Evolutionary conservation across 2,329 filamentous ascomycete species (phyloP).

Genomic region (Talaromyces sp.): DNA sequence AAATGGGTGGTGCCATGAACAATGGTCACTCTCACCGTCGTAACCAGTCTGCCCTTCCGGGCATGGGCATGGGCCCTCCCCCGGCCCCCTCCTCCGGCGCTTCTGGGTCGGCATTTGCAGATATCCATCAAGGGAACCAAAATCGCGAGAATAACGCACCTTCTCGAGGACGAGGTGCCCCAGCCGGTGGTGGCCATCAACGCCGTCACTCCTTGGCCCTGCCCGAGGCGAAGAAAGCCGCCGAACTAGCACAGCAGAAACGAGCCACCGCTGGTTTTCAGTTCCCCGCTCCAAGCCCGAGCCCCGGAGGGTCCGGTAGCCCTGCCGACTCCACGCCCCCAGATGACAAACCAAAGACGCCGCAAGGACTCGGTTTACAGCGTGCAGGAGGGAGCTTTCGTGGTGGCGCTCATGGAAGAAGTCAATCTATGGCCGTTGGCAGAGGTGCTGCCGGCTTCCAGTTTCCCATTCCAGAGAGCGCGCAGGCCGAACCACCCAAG

Average conservation of each 20-base stretch:
- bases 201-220: constrained; percentile 91
- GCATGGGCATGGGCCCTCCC: constrained; percentile 84
- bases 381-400: constrained; percentile 75
- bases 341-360: constrained; percentile 37
- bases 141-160: constrained; percentile 66
- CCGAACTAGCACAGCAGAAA: constrained; percentile 94
- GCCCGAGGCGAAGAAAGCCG: constrained; percentile 95
- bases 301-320: constrained; percentile 52
- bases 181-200: constrained; percentile 72
- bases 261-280: constrained; percentile 90
- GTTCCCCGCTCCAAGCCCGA: constrained; percentile 77
- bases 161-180: constrained; percentile 70
- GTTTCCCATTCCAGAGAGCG: constrained; percentile 53
- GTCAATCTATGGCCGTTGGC: constrained; percentile 50
- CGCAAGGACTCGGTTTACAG: constrained; percentile 51
- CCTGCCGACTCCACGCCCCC: constrained; percentile 40
- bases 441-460: constrained; percentile 65
- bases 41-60: constrained; percentile 94
- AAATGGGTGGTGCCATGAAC: constrained; percentile 59
- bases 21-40: constrained; percentile 87
- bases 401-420: constrained; percentile 60
- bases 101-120: constrained; percentile 61
- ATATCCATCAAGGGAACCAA: constrained; percentile 67
- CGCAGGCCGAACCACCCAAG: constrained; percentile 66
- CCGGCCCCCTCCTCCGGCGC: constrained; percentile 87